Evolutionary conservation across 441 rosid genomes (phyloP), one percentile per base, ranked within the genome.

Genomic region (Pelargonium myrrhifolium): DNA sequence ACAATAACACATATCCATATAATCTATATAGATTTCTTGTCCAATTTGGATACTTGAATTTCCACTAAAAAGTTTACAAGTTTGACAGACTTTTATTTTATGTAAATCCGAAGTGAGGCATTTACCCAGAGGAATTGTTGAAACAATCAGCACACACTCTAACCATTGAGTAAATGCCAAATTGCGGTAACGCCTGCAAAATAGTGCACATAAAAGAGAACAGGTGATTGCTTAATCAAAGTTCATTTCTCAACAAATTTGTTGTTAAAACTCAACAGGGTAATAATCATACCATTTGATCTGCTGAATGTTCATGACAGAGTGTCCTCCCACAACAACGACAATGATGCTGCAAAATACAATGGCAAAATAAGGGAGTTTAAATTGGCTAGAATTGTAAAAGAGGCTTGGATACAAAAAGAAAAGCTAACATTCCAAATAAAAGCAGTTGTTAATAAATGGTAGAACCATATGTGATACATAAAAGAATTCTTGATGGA

Each of bases 81-180:
- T 53, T 49, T 12, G 1, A 12, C 9, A 53, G 22, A 1, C 20
- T 17, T 53, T 18, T 51, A 31, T 51, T 14, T 51, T 21, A 17
- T 53, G 18, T 53, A 22, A 62, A 68, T 11, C n/a, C 68, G 21
- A 49, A 70, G 42, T 12, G 6, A 62, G 59, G 10, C 18, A 53
- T 20, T 81, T 76, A 86, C 92, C 85, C 58, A 26, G 83, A 68
- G 35, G 84, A 82, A 75, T 78, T 70, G 70, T 86, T 87, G 76
- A 70, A 83, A 78, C 95, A 87, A 20, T 84, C 89, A 35, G 87
- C 86, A 20, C 95, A 89, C 45, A 87, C 95, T 79, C 95, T 81
- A 70, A 84, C 90, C 6, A 66, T 47, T 0, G 85, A 45, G 37
- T 75, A 60, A 71, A 89, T 78, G 40, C 89, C 86, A 75, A 89